Evolutionary conservation across 257 asterid genomes (phyloP), one percentile per base, ranked within the genome.

Genomic region (Solanum pimpinellifolium): DNA sequence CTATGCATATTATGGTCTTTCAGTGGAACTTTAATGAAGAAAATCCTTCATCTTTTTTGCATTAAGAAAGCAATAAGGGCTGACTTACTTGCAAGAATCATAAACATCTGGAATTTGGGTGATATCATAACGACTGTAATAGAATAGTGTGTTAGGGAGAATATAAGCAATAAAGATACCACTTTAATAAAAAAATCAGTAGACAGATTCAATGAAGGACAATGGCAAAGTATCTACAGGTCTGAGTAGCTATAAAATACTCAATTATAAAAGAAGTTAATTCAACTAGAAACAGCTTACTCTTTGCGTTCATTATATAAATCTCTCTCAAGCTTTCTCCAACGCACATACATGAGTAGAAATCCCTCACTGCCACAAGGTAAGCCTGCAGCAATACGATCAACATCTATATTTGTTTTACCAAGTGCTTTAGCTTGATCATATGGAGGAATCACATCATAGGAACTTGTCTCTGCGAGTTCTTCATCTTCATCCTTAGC

Each of bases 401-500:
- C 99, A 83, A 95, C 94, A 87, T 97, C 99, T 85, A 97, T 96
- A 62, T 94, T 97, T 60, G 99, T 97, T 92, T 96, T 97, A 89
- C 99, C 99, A 83, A 97, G 99, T 85, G 99, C 99, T 89, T 90
- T 97, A 78, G 99, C 99, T 93, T 97, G 99, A 93, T 97, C 99
- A 86, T 97, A 97, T 20, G 99, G 98, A 78, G 92, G 98, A 41
- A 95, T 94, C 80, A 94, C 92, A 89, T 93, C 96, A 86, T 88
- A 92, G 2, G 98, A 91, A 90, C 94, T 91, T 76, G 92, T 87
- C 89, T 92, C 95, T 9, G 93, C 91, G 85, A 97, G 98, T 92
- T 94, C 93, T 90, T 94, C 99, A 84, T 89, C 92, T 92, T 97
- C 99, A 73, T 95, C 96, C 91, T 87, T 94, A 77, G 99, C 99